Percentiles rank a stretch among this genome's conserved stretches.
phyloP scores from a whole-genome alignment of 148 eudicot species.

The Euryodendron excelsum region DNA sequence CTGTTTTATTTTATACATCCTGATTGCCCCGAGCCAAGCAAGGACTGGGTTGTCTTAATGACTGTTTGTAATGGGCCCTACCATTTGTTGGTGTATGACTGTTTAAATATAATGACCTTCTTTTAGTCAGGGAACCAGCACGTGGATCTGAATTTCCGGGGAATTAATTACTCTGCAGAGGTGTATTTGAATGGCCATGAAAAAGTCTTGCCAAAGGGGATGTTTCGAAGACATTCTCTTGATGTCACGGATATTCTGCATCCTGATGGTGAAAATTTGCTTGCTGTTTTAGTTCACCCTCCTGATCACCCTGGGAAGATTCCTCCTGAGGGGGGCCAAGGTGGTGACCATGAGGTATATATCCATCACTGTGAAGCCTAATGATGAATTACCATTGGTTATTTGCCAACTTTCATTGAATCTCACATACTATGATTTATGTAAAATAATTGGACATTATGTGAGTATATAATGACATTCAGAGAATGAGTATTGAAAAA shows the following conservation, averaged over 20 bases:
- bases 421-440: background rate
- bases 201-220: constrained; percentile 77
- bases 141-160: constrained; percentile 85
- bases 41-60: too few species aligned
- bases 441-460: background rate
- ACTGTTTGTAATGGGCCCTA: too few species aligned
- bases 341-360: constrained; percentile 95
- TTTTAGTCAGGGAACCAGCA: constrained; percentile 71
- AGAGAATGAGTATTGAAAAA: background rate
- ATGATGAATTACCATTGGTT: background rate
- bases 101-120: background rate
- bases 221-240: constrained; percentile 91
- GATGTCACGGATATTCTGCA: constrained; percentile 72
- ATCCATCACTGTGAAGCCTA: constrained; percentile 5
- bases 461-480: background rate
- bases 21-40: too few species aligned
- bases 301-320: constrained; percentile 97
- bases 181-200: constrained; percentile 90
- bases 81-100: background rate
- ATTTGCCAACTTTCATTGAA: background rate
- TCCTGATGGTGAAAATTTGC: constrained; percentile 72
- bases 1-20: background rate
- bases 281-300: constrained; percentile 92
- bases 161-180: constrained; percentile 86
- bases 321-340: constrained; percentile 90